Evolutionary conservation across 768 basidiomycete genomes (phyloP), one percentile per base, ranked within the genome.

Genomic region (Phlebiopsis flavidoalba): DNA sequence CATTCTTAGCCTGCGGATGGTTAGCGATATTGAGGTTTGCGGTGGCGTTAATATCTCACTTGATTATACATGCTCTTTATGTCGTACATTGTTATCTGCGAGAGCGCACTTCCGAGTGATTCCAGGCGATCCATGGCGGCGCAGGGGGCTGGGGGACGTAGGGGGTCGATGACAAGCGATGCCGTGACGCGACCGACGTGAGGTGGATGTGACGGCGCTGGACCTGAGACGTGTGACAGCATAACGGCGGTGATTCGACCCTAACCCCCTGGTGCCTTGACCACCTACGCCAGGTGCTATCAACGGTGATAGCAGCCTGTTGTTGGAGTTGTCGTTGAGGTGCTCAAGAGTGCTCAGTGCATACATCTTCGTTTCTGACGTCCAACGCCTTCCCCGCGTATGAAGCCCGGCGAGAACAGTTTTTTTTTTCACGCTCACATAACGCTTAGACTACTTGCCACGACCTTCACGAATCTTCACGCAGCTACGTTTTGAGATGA

Each of bases 51-150:
- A 5, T 19, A 43, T 21, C 54, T 36, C 62, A 88, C 92, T 85
- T 97, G 95, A 67, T 89, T 94, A 79, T 96, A 96, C 84, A 93
- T 90, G 68, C 83, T 83, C 77, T 95, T 97, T 73, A 98, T 81
- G 73, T 98, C 95, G 76, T 98, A 98, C 67, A 98, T 72, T 1
- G 94, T 90, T 59, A 97, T 77, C 70, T 87, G 87, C 22, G 92
- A 92, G 62, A 95, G 75, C 57, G 89, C 81, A 66, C 73, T 87
- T 57, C 89, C 81, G 59, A 97, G 81, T 2, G 84, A 79, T 71
- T 92, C 90, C 60, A 93, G 73, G 67, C 83, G 85, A 67, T 94
- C 92, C 92, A 94, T 94, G 71, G 68, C 69, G 71, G 72, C 66
- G 69, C 63, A 55, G 49, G 14, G 62, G 48, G 59, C 31, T 60